phyloP scores from a whole-genome alignment of 192 early-diverging fungal species.

The Backusella psychrophila region DNA sequence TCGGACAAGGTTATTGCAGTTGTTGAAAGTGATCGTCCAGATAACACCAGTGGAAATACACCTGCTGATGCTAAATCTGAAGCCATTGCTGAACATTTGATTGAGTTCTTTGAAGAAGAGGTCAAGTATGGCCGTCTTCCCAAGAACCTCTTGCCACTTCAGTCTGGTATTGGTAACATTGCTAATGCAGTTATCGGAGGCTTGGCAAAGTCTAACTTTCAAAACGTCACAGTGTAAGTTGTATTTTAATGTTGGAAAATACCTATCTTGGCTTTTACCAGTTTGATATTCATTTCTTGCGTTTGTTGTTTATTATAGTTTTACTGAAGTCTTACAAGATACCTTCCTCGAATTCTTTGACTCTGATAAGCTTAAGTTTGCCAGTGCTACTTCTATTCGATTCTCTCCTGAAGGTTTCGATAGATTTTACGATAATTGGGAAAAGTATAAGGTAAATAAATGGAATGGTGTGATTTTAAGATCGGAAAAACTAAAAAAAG shows the following conservation, averaged over 20 bases:
- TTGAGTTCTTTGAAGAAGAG: conserved; percentile 42
- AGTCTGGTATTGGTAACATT: conserved; percentile 45
- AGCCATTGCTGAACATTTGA: conserved; percentile 33
- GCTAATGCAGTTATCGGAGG: conserved; percentile 42
- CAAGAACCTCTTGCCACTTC: conserved; percentile 31
- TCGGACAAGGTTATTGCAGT: conserved; percentile 36
- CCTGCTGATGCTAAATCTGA: conserved; percentile 24
- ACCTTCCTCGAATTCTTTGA: conserved; percentile 42
- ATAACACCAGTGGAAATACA: conserved; percentile 29
- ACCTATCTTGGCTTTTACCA: background rate
- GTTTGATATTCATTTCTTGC: background rate
- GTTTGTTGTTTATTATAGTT: conserved; percentile 5
- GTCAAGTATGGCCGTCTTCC: conserved; percentile 38
- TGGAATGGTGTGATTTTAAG: background rate
- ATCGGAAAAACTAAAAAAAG: background rate
- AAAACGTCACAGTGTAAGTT: conserved; percentile 40
- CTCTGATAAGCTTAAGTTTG: conserved; percentile 29
- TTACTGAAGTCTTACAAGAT: conserved; percentile 43
- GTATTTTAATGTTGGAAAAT: background rate
- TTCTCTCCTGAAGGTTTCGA: conserved; percentile 42
- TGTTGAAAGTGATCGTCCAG: conserved; percentile 30
- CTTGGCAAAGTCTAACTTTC: conserved; percentile 34
- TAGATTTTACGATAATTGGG: conserved; percentile 40
- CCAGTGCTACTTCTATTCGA: conserved; percentile 35
- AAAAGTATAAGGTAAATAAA: conserved; percentile 20